A percentile compares a stretch with the other conserved stretches of the same genome.
Evolutionary conservation across 2,329 filamentous ascomycete genomes (phyloP).

Genomic region (Thielaviopsis cerberus): DNA sequence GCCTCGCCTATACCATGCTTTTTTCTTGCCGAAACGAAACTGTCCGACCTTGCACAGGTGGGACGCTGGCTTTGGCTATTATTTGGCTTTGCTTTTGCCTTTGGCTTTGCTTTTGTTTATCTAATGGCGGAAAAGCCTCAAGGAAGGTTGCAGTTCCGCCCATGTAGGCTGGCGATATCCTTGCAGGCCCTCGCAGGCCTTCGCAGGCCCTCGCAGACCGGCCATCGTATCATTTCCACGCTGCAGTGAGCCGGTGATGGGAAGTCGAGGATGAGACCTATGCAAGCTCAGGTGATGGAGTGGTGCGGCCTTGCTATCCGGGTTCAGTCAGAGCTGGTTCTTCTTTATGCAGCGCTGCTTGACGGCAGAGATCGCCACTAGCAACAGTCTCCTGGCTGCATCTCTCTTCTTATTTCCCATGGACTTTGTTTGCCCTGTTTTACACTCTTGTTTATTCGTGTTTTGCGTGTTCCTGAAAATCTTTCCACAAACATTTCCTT

Average conservation of each 20-base stretch:
- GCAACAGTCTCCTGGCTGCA: too few species aligned
- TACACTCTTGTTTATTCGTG: too few species aligned
- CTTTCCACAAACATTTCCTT: too few species aligned
- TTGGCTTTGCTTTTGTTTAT: too few species aligned
- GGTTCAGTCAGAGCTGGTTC: neutral
- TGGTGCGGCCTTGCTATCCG: neutral
- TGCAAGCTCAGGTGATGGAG: neutral
- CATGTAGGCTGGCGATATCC: neutral
- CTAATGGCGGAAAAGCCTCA: too few species aligned
- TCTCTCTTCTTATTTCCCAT: too few species aligned
- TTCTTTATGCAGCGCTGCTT: too few species aligned
- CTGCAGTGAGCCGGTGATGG: neutral
- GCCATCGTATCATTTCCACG: neutral
- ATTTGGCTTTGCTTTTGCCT: too few species aligned
- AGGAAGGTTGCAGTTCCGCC: neutral
- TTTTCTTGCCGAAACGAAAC: neutral
- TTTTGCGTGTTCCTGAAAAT: neutral
- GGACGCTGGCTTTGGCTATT: neutral
- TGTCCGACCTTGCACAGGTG: neutral
- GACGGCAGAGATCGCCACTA: too few species aligned
- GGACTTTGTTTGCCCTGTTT: neutral
- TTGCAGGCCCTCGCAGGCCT: neutral
- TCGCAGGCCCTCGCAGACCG: neutral
- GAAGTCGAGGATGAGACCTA: neutral
- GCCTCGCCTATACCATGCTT: conserved; percentile 4